phyloP scores from a whole-genome alignment of 805 yeast genomes.

The Candida rishiriensis region DNA sequence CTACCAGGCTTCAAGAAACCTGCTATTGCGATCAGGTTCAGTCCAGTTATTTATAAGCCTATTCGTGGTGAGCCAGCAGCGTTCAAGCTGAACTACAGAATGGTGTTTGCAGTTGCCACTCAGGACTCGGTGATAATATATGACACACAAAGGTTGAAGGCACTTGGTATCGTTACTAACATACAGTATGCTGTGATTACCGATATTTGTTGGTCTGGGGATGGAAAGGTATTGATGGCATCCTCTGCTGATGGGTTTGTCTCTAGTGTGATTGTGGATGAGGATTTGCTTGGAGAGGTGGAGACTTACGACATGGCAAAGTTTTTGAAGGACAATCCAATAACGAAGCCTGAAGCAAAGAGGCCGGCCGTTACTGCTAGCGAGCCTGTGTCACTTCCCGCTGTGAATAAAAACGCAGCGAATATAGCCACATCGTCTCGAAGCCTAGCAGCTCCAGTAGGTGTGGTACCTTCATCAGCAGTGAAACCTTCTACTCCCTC shows the following conservation, averaged over 20 bases:
- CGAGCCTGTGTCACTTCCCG: not conserved
- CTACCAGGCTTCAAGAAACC: constrained; percentile 80
- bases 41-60: constrained; percentile 56
- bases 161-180: constrained; percentile 71
- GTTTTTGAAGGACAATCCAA: constrained; percentile 13
- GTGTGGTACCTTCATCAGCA: not conserved
- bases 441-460: not conserved
- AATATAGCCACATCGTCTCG: not conserved
- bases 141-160: constrained; percentile 67
- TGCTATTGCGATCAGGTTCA: constrained; percentile 76
- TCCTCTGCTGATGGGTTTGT: constrained; percentile 94
- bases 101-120: constrained; percentile 91
- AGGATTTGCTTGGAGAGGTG: constrained; percentile 52
- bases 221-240: constrained; percentile 65
- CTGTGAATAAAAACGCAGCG: not conserved
- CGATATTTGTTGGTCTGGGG: constrained; percentile 78
- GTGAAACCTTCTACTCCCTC: constrained; percentile 4
- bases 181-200: constrained; percentile 87
- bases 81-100: constrained; percentile 65
- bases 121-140: constrained; percentile 78
- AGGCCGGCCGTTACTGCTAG: not conserved
- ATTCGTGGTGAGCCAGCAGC: constrained; percentile 21
- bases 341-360: not conserved
- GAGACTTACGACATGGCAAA: constrained; percentile 25
- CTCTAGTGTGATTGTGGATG: constrained; percentile 55